Conservation (phyloP, 495 filamentous ascomycete species). For the Platismatia glauca region DNA sequence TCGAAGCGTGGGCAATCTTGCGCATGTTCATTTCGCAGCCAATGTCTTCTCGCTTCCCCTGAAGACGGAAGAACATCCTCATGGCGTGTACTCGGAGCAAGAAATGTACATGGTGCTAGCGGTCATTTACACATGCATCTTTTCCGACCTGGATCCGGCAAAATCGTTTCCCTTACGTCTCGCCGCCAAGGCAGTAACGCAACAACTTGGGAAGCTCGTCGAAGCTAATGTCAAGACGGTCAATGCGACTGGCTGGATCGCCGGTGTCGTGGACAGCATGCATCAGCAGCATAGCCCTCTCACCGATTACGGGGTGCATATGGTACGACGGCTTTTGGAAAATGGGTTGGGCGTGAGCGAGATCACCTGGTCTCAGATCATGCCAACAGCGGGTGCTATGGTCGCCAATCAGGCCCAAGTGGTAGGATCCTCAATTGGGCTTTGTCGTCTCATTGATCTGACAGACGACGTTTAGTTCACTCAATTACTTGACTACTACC, state of each 20-base stretch:
- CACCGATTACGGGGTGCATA: conserved; percentile 56
- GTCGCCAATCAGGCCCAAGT: conserved; percentile 65
- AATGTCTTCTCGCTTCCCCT: conserved; percentile 65
- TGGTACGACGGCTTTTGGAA: conserved; percentile 62
- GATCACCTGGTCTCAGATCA: conserved; percentile 63
- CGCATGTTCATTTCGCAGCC: conserved; percentile 62
- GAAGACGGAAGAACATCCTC: conserved; percentile 57
- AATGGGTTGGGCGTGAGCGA: conserved; percentile 55
- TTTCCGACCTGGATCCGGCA: conserved; percentile 46
- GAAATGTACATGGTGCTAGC: conserved; percentile 72
- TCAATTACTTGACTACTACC: conserved; percentile 72
- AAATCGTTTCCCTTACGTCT: conserved; percentile 50
- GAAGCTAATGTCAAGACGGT: conserved; percentile 58
- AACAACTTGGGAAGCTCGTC: conserved; percentile 54
- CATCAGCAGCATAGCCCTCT: conserved; percentile 46
- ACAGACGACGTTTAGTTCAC: conserved; percentile 41
- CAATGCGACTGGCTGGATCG: conserved; percentile 45
- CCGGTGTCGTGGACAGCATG: conserved; percentile 48
- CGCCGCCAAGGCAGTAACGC: conserved; percentile 51
- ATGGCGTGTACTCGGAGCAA: conserved; percentile 66
- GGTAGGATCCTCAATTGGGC: conserved; percentile 22
- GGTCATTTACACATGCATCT: conserved; percentile 51
- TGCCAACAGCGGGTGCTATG: conserved; percentile 51
- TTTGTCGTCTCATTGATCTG: not conserved
- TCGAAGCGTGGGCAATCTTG: conserved; percentile 56